phyloP scores from a whole-genome alignment of 371 early-diverging fungal species.

The Polyrhizophydium stewartii region DNA sequence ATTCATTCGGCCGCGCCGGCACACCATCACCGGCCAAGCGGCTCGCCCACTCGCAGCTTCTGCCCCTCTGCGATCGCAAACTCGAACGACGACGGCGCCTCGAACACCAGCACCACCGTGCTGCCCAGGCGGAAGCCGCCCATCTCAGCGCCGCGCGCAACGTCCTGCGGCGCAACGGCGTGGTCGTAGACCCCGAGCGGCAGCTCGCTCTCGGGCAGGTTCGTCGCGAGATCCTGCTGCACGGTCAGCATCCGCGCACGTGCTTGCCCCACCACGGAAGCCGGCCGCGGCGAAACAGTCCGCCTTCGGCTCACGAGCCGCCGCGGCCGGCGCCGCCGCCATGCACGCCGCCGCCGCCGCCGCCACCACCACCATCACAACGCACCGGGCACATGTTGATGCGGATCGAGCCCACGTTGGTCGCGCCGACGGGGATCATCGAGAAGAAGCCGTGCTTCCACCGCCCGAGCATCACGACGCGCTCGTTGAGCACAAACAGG shows the following conservation, averaged over 20 bases:
- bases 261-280: no score
- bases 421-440: conserved; percentile 96
- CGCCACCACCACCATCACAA: no score
- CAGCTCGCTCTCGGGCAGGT: conserved; percentile 26
- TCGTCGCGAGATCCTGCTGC: conserved; percentile 66
- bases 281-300: conserved; percentile 1
- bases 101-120: conserved; percentile 95
- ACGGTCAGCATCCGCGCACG: no score
- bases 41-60: conserved; percentile 77
- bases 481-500: conserved; percentile 93
- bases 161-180: not conserved
- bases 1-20: no score
- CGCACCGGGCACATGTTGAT: conserved; percentile 83
- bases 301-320: not conserved
- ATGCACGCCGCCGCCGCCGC: no score
- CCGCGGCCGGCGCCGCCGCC: no score
- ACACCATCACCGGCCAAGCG: conserved; percentile 58
- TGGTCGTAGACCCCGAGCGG: not conserved
- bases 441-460: conserved; percentile 94
- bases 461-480: conserved; percentile 84
- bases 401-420: conserved; percentile 93
- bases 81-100: conserved; percentile 79
- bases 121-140: conserved; percentile 94
- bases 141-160: conserved; percentile 72
- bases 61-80: conserved; percentile 72